Base-by-base conservation (phyloP, 129 eudicot species). In the Escallonia rubra region DNA sequence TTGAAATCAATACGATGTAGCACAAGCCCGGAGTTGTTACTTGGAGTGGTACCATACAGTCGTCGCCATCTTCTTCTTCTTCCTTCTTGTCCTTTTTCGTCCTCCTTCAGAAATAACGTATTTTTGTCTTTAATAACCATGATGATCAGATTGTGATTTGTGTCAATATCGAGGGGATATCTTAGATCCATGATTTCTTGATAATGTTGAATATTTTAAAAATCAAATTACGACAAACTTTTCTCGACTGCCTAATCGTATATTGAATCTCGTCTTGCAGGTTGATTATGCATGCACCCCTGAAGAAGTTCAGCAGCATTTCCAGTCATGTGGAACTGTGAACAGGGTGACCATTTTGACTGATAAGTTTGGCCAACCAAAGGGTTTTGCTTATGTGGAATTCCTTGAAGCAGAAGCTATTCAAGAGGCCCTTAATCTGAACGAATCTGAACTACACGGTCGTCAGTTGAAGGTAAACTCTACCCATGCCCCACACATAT, bases 251-350 rank as follows among this genome's bases (percentile, higher is more conserved):
- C 34, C 34, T 23, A 10, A 8, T 59, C 38, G 41, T 11, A 14
- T 54, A 38, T 15, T 50, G 42, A 59, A 53, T 40, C 4, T 57
- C 44, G 44, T 40, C 23, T 74, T 70, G 50, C 95, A 93, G 98
- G 98, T 93, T 78, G 98, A 93, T 76, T 93, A 93, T 77, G 90
- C 98, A 5, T 93, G 98, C 76, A 89, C 98, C 61, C 98, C 98
- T 14, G 98, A 93, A 82, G 98, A 93, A 84, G 98, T 93, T 78
- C 98, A 93, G 76, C 98, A 93, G 78, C 98, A 93, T 86, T 88
- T 89, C 61, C 98, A 92, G 69, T 62, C 95, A 62, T 92, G 98
- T 61, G 98, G 98, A 8, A 92, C 96, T 2, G 98, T 93, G 41
- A 93, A 93, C 71, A 82, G 98, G 57, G 98, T 93, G 54, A 93